Conservation (phyloP, 1,139 yeast genomes). For the Candida freyschussii region DNA sequence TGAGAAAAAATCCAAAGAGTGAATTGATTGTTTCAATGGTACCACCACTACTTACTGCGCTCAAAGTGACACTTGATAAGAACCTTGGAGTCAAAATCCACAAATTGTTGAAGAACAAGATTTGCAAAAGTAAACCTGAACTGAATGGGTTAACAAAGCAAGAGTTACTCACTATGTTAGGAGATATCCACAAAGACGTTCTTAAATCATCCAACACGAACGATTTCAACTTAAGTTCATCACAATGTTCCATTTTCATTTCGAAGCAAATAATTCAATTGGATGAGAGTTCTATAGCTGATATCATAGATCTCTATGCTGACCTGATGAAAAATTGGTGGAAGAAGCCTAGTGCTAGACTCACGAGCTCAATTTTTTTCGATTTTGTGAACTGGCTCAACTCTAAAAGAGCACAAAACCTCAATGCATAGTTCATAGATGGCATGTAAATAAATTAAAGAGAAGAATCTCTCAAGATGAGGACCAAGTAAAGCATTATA, state of each 20-base stretch:
- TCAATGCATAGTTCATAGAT: no score
- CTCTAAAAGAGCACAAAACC: conserved; percentile 37
- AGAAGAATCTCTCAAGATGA: no score
- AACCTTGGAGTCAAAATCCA: conserved; percentile 71
- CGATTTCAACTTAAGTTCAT: conserved; percentile 23
- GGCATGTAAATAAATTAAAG: no score
- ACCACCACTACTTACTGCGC: conserved; percentile 56
- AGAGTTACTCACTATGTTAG: conserved; percentile 18
- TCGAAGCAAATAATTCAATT: conserved; percentile 47
- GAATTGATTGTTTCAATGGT: conserved; percentile 29
- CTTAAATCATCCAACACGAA: conserved; percentile 26
- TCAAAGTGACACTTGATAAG: conserved; percentile 65
- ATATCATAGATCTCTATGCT: conserved; percentile 53
- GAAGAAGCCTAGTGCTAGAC: conserved; percentile 39
- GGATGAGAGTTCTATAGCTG: conserved; percentile 29
- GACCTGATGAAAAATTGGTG: conserved; percentile 61
- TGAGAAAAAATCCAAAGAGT: conserved; percentile 31
- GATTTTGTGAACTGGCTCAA: conserved; percentile 81
- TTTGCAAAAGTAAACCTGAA: conserved; percentile 49
- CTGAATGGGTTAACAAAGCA: conserved; percentile 18
- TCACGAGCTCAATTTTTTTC: conserved; percentile 59
- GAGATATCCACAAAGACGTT: conserved; percentile 27
- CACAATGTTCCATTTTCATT: conserved; percentile 46
- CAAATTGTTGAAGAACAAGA: conserved; percentile 56
- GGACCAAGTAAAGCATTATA: no score